phyloP scores from a whole-genome alignment of 441 rosid genomes.

The Sinapis alba region DNA sequence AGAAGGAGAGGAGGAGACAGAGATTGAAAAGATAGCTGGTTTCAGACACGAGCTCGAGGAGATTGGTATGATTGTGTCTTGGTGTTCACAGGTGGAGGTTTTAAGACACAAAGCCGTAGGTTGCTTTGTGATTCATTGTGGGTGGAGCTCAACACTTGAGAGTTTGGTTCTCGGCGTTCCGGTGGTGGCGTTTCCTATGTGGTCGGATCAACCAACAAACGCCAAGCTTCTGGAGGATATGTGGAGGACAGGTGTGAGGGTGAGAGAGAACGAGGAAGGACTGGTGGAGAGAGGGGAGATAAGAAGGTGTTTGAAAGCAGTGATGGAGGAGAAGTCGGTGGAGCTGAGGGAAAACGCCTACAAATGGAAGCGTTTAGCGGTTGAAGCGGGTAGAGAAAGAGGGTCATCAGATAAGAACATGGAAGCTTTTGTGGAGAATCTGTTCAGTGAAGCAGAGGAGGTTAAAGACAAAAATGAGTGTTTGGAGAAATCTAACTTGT shows the following conservation, averaged over 20 bases:
- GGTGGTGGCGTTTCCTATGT: background rate
- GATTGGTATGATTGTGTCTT: background rate
- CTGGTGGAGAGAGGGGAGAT: background rate
- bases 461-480: background rate
- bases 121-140: background rate
- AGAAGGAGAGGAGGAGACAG: background rate
- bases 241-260: background rate
- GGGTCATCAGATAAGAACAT: background rate
- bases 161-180: background rate
- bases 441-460: background rate
- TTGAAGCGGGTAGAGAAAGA: background rate
- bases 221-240: background rate
- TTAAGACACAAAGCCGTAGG: background rate
- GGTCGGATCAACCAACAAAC: background rate
- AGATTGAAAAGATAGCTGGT: background rate
- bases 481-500: background rate
- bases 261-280: background rate
- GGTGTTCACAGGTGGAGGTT: background rate
- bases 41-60: background rate
- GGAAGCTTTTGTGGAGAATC: background rate
- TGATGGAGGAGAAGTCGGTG: background rate
- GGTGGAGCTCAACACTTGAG: background rate
- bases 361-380: background rate
- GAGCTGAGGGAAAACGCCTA: background rate
- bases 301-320: background rate